These are phyloP conservation scores for Sporopachydermia quercuum DNA, from an alignment of 805 yeast genomes.

Conservation along the genomic window DNA sequence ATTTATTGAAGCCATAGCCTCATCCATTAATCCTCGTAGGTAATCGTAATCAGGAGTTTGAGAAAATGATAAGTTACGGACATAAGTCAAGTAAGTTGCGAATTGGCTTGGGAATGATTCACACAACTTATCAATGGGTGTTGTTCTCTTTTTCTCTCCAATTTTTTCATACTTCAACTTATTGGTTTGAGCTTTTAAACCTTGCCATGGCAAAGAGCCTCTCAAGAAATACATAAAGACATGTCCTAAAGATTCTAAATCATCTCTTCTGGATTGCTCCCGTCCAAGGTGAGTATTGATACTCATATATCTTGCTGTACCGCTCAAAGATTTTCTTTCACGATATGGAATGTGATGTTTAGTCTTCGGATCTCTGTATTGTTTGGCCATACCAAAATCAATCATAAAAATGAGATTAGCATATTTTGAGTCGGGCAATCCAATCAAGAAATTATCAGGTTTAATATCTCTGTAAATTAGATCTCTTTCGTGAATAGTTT, in stretches of 20 bases:
- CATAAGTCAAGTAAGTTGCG: conserved; percentile 57
- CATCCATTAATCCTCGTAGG: conserved; percentile 43
- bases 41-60: conserved; percentile 70
- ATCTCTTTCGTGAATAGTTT: conserved; percentile 63
- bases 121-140: conserved; percentile 42
- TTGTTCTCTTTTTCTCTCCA: conserved; percentile 63
- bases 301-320: conserved; percentile 81
- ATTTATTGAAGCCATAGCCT: conserved; percentile 41
- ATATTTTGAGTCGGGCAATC: conserved; percentile 42
- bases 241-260: conserved; percentile 68
- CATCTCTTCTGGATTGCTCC: conserved; percentile 75
- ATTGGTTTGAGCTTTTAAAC: conserved; percentile 78
- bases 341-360: conserved; percentile 73
- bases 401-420: conserved; percentile 59
- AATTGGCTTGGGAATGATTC: conserved; percentile 57
- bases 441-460: conserved; percentile 71
- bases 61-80: conserved; percentile 56
- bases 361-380: conserved; percentile 65
- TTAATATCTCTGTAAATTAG: conserved; percentile 70
- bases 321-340: conserved; percentile 66
- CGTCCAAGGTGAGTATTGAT: conserved; percentile 79
- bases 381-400: conserved; percentile 82
- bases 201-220: conserved; percentile 83
- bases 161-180: conserved; percentile 72
- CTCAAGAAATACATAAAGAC: conserved; percentile 66